Evolutionary conservation across 345 rosid genomes (phyloP), one percentile per base, ranked within the genome.

Genomic region (Sisymbrium altissimum): DNA sequence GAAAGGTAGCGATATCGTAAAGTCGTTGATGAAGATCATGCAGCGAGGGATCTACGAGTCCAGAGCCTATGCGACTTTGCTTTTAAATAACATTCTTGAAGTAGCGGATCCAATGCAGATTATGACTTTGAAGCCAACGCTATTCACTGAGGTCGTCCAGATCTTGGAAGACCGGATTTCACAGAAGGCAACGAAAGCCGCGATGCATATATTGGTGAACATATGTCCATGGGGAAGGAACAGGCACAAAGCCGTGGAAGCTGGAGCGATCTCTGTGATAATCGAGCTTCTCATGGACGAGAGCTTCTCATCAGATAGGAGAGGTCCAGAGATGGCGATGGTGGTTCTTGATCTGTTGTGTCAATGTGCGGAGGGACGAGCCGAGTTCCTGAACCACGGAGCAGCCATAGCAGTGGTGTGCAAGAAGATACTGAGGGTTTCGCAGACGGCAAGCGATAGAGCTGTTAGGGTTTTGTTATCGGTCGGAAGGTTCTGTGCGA

Each of bases 311-410:
- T 39, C 79, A 1, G 87, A 90, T 23, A 85, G 57, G 68, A 78
- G 87, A 74, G 44, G 67, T 15, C 73, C 57, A 13, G 96, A 88
- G 72, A 83, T 86, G 81, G 76, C 77, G 7, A 64, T 92, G 39
- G 78, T 69, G 30, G 84, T 81, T 40, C 75, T 90, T 53, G 96
- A 87, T 75, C 45, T 74, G 30, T 49, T 89, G 44, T 93, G 94
- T 68, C 80, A 73, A 68, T 84, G 87, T 40, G 96, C 97, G 0
- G 94, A 90, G 55, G 98, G 98, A 72, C 71, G 98, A 50, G 88
- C 93, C 6, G 86, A 85, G 78, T 77, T 90, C 48, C 63, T 90
- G 55, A 70, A 55, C 21, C 96, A 93, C 25, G 84, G 84, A 3
- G 89, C 89, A 4, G 92, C 91, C 46, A 36, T 93, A 10, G 97